These are phyloP conservation scores for Magnolia sinica DNA, from an alignment of 164 flowering plant genomes.

Conservation along the genomic window DNA sequence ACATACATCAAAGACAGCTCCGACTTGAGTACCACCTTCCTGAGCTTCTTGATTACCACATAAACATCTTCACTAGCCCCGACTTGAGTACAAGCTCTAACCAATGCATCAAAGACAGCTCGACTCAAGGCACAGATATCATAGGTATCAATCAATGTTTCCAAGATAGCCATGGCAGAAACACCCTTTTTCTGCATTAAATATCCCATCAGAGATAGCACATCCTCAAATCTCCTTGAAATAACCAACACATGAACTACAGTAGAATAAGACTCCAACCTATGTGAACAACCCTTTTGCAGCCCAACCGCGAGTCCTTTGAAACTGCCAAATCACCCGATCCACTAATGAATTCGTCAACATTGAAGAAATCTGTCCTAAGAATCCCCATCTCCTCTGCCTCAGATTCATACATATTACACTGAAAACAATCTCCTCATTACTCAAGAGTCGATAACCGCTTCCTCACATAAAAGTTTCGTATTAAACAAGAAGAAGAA, in stretches of 20 bases:
- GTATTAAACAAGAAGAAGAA: neutral
- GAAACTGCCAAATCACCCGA: slow-evolving; percentile 44
- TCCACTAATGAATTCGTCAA: slow-evolving; percentile 32
- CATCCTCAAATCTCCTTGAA: slow-evolving; percentile 30
- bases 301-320: slow-evolving; percentile 27
- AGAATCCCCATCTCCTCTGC: slow-evolving; percentile 40
- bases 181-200: slow-evolving; percentile 21
- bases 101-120: neutral
- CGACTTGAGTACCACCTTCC: neutral
- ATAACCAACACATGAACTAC: slow-evolving; percentile 29
- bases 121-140: slow-evolving; percentile 10
- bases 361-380: slow-evolving; percentile 25
- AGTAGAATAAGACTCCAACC: slow-evolving; percentile 28
- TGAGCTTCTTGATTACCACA: slow-evolving; percentile 34
- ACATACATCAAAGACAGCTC: no score
- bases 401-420: slow-evolving; percentile 43
- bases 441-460: slow-evolving; percentile 26
- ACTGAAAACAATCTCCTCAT: slow-evolving; percentile 34
- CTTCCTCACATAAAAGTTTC: slow-evolving; percentile 34
- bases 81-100: neutral
- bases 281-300: slow-evolving; percentile 13
- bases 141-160: slow-evolving; percentile 21
- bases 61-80: slow-evolving; percentile 38
- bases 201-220: slow-evolving; percentile 26
- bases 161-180: slow-evolving; percentile 25